These are phyloP conservation scores for Phytophthora ramorum DNA, from an alignment of 352 stramenopile species.

Conservation along the genomic window DNA sequence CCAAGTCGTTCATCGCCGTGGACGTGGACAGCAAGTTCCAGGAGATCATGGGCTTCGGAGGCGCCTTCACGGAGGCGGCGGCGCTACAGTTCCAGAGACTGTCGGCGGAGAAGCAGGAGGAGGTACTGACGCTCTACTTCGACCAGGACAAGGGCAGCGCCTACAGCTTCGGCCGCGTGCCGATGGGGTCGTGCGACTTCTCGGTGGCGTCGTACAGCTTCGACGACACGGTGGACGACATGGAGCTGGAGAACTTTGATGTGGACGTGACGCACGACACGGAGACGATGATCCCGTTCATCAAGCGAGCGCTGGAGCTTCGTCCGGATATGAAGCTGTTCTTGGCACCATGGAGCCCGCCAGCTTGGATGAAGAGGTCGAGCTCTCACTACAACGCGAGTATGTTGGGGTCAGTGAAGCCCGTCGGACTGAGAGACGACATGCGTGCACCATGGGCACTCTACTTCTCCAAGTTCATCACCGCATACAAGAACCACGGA, in stretches of 20 bases:
- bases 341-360: slow-evolving; percentile 88
- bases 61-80: slow-evolving; percentile 92
- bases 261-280: slow-evolving; percentile 76
- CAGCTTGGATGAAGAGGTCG: slow-evolving; percentile 88
- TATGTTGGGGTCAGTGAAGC: slow-evolving; percentile 65
- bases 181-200: slow-evolving; percentile 93
- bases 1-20: slow-evolving; percentile 53
- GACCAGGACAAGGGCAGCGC: slow-evolving; percentile 72
- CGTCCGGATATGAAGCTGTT: slow-evolving; percentile 87
- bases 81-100: slow-evolving; percentile 89
- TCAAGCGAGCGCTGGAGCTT: slow-evolving; percentile 70
- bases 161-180: slow-evolving; percentile 90
- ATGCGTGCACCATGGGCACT: slow-evolving; percentile 80
- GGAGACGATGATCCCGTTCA: slow-evolving; percentile 84
- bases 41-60: slow-evolving; percentile 91
- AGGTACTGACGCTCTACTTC: slow-evolving; percentile 90
- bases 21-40: slow-evolving; percentile 62
- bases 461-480: slow-evolving; percentile 94
- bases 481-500: slow-evolving; percentile 86
- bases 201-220: slow-evolving; percentile 88
- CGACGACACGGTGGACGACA: slow-evolving; percentile 78
- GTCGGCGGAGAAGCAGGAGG: slow-evolving; percentile 71
- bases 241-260: slow-evolving; percentile 79
- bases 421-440: slow-evolving; percentile 56
- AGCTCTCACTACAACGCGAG: slow-evolving; percentile 58